phyloP scores from a whole-genome alignment of 1,139 yeast species.

The Blastobotrys elegans region DNA sequence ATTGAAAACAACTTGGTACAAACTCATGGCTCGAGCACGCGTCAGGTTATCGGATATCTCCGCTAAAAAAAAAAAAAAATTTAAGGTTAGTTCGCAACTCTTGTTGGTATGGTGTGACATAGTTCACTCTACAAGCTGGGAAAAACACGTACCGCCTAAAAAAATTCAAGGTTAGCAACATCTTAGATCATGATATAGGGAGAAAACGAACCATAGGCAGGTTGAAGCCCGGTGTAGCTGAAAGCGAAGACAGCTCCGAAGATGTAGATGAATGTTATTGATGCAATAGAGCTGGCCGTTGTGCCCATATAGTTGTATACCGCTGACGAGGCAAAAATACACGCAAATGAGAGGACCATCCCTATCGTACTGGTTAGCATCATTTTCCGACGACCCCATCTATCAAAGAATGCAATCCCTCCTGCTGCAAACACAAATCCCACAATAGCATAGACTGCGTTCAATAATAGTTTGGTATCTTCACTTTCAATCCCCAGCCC shows the following conservation, averaged over 20 bases:
- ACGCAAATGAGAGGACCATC: conserved; percentile 17
- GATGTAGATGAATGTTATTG: conserved; percentile 35
- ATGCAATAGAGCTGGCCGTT: conserved; percentile 16
- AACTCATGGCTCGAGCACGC: conserved; percentile 34
- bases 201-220: too few species aligned
- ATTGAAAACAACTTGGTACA: conserved; percentile 17
- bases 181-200: too few species aligned
- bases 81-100: too few species aligned
- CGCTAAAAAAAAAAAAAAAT: too few species aligned
- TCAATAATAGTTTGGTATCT: conserved; percentile 16
- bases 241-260: conserved; percentile 33
- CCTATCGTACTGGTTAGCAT: conserved; percentile 16
- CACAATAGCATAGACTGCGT: conserved; percentile 19
- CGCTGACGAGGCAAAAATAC: conserved; percentile 19
- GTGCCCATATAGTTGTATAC: conserved; percentile 13
- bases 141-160: too few species aligned
- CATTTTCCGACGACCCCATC: conserved; percentile 22
- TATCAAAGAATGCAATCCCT: conserved; percentile 20
- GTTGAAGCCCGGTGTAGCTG: conserved; percentile 26
- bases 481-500: conserved; percentile 13
- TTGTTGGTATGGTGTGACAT: too few species aligned
- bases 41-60: conserved; percentile 38
- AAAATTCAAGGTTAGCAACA: too few species aligned
- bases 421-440: conserved; percentile 17
- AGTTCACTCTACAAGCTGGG: too few species aligned